Evolutionary conservation across 768 basidiomycete genomes (phyloP), one percentile per base, ranked within the genome.

Genomic region (Roridomyces roridus): DNA sequence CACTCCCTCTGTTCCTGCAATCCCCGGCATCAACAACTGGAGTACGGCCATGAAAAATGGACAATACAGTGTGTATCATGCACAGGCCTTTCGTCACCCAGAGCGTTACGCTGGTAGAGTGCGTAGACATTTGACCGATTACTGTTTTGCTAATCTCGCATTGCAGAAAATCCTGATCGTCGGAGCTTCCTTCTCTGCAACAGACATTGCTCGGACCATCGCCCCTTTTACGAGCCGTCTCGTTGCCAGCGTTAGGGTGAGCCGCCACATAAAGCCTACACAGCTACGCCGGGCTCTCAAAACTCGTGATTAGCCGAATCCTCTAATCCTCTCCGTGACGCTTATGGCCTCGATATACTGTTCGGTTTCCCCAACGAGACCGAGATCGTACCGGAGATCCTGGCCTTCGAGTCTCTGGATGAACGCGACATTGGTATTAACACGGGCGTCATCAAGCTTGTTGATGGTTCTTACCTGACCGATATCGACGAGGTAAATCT

Each of bases 41-140:
- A 66, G 66, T 21, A 44, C 55, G 17, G 55, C 58, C 8, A 60
- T 9, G 24, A 21, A 59, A 43, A 55, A 64, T 1, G 53, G 63
- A 17, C 63, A 20, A 41, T 57, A 57, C 25, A 53, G 46, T 12
- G 37, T 66, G 20, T 29, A 67, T 49, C 73, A 74, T 55, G 69
- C 71, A n/a, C 66, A 70, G 31, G 67, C 64, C 14, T 75, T 70
- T 51, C 60, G 73, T 23, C 57, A 51, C 23, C 68, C 73, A 0
- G 66, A 73, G 46, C 21, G 60, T 0, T 71, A 69, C 29, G 34
- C 62, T 5, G 68, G 61, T 40, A 69, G 73, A 63, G 73, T 67
- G 26, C 36, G 64, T 31, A 14, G n/a, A n/a, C n/a, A n/a, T n/a
- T n/a, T n/a, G n/a, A n/a, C n/a, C n/a, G n/a, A n/a, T n/a, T n/a